Evolutionary conservation across 176 grass and related monocot species (phyloP), one percentile per base, ranked within the genome.

Genomic region (Avena eriantha): DNA sequence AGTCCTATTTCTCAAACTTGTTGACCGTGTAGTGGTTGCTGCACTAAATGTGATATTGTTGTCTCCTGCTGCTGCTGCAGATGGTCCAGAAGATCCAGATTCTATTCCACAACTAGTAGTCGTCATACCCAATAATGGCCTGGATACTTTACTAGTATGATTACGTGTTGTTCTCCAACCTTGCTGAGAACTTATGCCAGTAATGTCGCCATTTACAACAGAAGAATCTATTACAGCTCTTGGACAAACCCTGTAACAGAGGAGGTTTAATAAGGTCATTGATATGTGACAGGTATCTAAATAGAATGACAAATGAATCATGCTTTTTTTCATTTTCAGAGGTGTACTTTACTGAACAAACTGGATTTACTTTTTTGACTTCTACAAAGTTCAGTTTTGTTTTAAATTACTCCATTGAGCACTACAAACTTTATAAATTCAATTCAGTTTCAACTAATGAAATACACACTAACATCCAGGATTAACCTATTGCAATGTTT

Each of bases 151-250:
- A 77, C 39, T 72, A 59, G 84, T 84, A 75, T 81, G 76, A 70
- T 90, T 89, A 36, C 36, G 76, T 66, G 87, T 87, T 81, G 61
- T 87, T 81, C 80, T 90, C 87, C 87, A 93, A 48, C 84, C 87
- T 73, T 78, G 70, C 33, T 87, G 69, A 17, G 11, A 45, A 60
- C 31, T 73, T 57, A 80, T 67, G 60, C 71, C 54, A 81, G 80
- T 63, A 29, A 24, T 54, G 21, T 54, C 39, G 16, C 39, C 68
- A 49, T 85, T 80, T 58, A 53, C 61, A 84, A 41, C 31, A 69
- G 82, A 58, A 70, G 77, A 66, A 83, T 54, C 58, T 84, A 72
- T 77, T 24, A 12, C 69, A 55, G 34, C 57, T 81, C 34, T 90
- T 36, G 56, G 80, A 84, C 23, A 74, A 75, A 55, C 26, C 84